Base-by-base conservation (phyloP, 192 early-diverging fungal species). In the Kappamyces sp. region DNA sequence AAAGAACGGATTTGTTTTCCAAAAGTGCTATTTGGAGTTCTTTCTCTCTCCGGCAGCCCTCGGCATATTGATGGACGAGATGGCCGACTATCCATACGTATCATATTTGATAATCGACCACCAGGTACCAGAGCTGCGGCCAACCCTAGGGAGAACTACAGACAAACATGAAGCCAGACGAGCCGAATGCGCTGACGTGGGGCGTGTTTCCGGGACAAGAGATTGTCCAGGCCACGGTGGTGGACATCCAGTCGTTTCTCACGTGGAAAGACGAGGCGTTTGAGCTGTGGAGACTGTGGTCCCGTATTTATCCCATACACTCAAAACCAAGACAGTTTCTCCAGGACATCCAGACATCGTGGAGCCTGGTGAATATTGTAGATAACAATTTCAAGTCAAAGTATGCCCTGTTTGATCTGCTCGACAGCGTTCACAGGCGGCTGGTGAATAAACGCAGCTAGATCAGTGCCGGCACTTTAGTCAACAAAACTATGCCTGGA, bases 191-290 rank as follows among this genome's bases (percentile, higher is more conserved):
- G 4, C 91, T 97, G 37, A 97, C 94, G 8, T 97, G 94, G 94
- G 94, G 94, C 45, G 93, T 97, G 34, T 97, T 97, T 86, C 91
- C 91, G 1, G 91, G 93, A 45, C 89, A 91, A 65, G 94, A 97
- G 71, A 90, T 97, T 52, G 74, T 95, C 45, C 94, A 97, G 74
- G 93, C 93, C 11, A 97, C 94, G 14, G 87, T 97, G 68, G 93
- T 97, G 45, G 94, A 97, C 61, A 62, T 80, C 31, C 73, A 75
- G 57, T 85, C 81, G 48, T 97, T 97, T 68, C 73, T 91, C 68
- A 93, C 93, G 0, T 97, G 94, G 94, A 96, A 93, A 69, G 93
- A 96, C 63, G 94, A 97, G 76, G 94, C 92, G 0, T 95, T 89
- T 66, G 87, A 87, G 38, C 78, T 97, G 32, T 97, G 94, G 94